A percentile compares a stretch with the other conserved stretches of the same genome.
These are phyloP conservation scores for Rosellinia necatrix DNA, from an alignment of 2,329 filamentous ascomycete species.

Conservation along the genomic window DNA sequence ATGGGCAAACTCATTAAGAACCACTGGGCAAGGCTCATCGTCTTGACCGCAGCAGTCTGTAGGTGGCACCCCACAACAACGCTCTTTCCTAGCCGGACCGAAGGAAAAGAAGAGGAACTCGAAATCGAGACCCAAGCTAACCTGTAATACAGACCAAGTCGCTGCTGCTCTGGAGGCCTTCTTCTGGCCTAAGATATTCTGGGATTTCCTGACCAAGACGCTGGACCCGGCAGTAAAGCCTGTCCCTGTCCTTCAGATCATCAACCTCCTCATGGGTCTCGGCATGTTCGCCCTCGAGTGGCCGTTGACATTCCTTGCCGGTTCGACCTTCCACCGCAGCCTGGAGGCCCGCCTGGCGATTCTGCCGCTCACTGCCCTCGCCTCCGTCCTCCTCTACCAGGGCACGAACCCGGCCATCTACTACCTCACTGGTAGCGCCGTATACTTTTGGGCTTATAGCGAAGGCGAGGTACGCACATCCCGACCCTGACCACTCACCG, in stretches of 20 bases:
- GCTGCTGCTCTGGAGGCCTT: slow-evolving; percentile 81
- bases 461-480: slow-evolving; percentile 83
- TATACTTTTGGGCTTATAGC: slow-evolving; percentile 97
- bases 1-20: slow-evolving; percentile 99
- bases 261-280: slow-evolving; percentile 85
- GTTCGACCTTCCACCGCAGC: slow-evolving; percentile 78
- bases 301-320: slow-evolving; percentile 79
- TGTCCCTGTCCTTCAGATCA: slow-evolving; percentile 82
- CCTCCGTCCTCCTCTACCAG: slow-evolving; percentile 83
- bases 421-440: slow-evolving; percentile 80
- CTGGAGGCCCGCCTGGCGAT: slow-evolving; percentile 84
- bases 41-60: slow-evolving; percentile 76
- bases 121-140: slow-evolving; percentile 33
- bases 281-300: slow-evolving; percentile 86
- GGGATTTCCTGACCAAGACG: slow-evolving; percentile 92
- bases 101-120: neutral
- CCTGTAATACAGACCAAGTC: slow-evolving; percentile 73
- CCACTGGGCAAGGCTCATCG: slow-evolving; percentile 94
- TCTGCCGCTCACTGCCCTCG: slow-evolving; percentile 77
- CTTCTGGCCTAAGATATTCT: slow-evolving; percentile 99
- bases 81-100: neutral
- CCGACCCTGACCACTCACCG: neutral
- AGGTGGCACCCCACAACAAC: slow-evolving; percentile 38
- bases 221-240: slow-evolving; percentile 86
- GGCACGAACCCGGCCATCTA: slow-evolving; percentile 91